Evolutionary conservation across 2,329 filamentous ascomycete species (phyloP), one percentile per base, ranked within the genome.

Genomic region (Stenocarpella maydis): DNA sequence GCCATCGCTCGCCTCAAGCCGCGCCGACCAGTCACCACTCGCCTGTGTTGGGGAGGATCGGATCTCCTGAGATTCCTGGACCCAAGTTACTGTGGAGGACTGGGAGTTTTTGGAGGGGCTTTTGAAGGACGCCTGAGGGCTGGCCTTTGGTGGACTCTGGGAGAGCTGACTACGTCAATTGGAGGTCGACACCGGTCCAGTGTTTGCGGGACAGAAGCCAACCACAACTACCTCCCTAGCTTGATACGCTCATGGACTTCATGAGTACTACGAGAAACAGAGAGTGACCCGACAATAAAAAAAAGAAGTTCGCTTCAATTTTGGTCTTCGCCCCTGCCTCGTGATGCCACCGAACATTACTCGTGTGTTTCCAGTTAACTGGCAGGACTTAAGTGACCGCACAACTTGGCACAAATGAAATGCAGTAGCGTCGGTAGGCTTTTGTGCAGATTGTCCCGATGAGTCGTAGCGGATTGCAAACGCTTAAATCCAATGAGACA

Each of bases 31-130:
- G 47, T 69, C 41, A 61, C 64, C 64, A 39, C 47, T 47, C 66
- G 53, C 71, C 71, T 72, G 71, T 71, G 70, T 72, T 72, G 71
- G 71, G 70, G 68, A 72, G 65, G 71, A 72, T 71, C 71, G 68
- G 69, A 72, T 72, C 65, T 67, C 8, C 65, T 68, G 70, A 72
- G 65, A 68, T 71, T 72, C 58, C 68, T 68, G 66, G 71, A 68
- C 69, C 69, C 65, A 70, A 71, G 66, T 68, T 65, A 55, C 49
- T 68, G 70, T 67, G 64, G 64, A 49, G 45, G 63, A 67, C 53
- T 66, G 54, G 63, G 58, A 55, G 34, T 37, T 37, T 15, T 55
- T 21, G 67, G 52, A 50, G 37, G 63, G 21, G 10, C 31, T 39
- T 63, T 53, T 39, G 63, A 71, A 71, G 61, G 69, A 69, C 69